Evolutionary conservation across 805 yeast genomes (phyloP), one percentile per base, ranked within the genome.

Genomic region (Pichia kluyveri): DNA sequence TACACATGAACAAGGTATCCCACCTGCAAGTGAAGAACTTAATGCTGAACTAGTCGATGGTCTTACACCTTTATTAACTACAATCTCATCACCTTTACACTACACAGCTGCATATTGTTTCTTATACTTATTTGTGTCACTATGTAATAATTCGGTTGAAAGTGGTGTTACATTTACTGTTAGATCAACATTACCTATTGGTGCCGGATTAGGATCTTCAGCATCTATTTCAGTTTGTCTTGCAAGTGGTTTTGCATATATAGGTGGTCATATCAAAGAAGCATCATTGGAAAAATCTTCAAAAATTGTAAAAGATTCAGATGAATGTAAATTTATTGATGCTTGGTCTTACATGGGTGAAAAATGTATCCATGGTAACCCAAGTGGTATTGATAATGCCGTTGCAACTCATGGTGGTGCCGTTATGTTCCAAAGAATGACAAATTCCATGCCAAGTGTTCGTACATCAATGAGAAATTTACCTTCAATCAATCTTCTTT

Each of bases 391-490:
- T 46, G 99, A 93, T 63, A 93, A 93, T 60, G 89, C 96, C 0
- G 97, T 91, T 43, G 95, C 98, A 2, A 85, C 96, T 0, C 82
- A 82, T 56, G 99, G 99, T 23, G 97, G 97, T 42, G 98, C 98
- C 0, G 96, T 93, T 1, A 72, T 83, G 79, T 91, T 82, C 67
- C 91, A 85, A 66, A 77, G 95, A 58, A 69, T 62, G 69, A 66
- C 67, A 17, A 67, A 69, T 47, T 75, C 83, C 2, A 57, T 73
- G 46, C 85, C 86, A 19, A 75, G 82, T 45, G 75, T 75, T n/a
- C 68, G 88, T 52, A 77, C 83, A 10, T 73, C 81, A 18, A 80
- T 86, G 76, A 72, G 83, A 50, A 76, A 78, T 50, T 80, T 88
- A 62, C 96, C 96, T 0, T 75, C 83, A 4, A 64, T 91, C 51